A percentile compares a stretch with the other conserved stretches of the same genome.
Conservation (phyloP, 305 asterid species). For the Rubia occidens region DNA sequence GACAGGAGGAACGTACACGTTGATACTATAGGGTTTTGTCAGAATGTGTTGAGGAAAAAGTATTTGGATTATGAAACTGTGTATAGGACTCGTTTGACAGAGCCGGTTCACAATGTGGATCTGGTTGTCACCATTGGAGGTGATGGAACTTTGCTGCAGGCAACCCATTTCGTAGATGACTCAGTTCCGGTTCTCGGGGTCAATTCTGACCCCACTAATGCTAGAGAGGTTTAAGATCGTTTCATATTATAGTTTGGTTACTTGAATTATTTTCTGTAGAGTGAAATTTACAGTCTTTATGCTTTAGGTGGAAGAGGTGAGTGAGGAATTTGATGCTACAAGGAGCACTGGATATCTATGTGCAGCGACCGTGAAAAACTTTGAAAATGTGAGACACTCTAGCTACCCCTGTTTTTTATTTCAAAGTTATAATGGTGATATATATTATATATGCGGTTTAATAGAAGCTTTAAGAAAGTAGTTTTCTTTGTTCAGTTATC, state of each 20-base stretch:
- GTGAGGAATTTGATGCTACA: conserved; percentile 79
- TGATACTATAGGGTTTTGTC: conserved; percentile 57
- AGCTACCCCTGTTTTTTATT: conserved; percentile 12
- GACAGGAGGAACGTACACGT: conserved; percentile 61
- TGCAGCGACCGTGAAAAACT: conserved; percentile 67
- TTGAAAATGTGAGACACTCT: conserved; percentile 53
- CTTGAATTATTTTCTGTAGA: neutral
- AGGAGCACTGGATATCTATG: conserved; percentile 97
- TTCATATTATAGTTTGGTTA: neutral
- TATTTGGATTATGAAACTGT: conserved; percentile 46
- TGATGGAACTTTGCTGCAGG: conserved; percentile 78
- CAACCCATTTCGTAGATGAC: conserved; percentile 76
- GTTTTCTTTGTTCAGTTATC: neutral
- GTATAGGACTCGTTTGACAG: conserved; percentile 44
- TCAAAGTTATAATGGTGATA: neutral
- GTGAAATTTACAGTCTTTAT: conserved; percentile 12
- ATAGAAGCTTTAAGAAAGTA: neutral
- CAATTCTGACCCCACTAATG: conserved; percentile 82
- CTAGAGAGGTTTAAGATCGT: conserved; percentile 49
- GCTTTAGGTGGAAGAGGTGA: conserved; percentile 49
- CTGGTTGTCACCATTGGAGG: conserved; percentile 78
- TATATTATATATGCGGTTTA: neutral
- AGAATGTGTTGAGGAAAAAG: conserved; percentile 56
- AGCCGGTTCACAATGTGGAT: conserved; percentile 61
- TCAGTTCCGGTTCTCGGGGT: conserved; percentile 77